Evolutionary conservation across 75 land plant genomes (phyloP).

Genomic region (Sequoiadendron giganteum): DNA sequence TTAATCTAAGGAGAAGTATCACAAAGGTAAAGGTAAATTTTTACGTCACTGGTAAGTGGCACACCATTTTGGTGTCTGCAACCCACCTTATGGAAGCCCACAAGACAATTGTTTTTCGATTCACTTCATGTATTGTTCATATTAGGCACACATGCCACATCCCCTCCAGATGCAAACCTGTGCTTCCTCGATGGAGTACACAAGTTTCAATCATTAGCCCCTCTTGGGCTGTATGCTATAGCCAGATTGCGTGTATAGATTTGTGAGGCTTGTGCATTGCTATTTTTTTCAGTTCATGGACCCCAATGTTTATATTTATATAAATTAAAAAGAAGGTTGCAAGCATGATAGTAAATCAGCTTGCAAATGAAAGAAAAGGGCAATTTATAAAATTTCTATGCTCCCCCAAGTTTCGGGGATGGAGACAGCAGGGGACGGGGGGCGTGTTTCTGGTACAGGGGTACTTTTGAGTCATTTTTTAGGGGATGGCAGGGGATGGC

Average conservation of each 20-base stretch:
- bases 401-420: too few relatives aligned
- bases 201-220: not conserved
- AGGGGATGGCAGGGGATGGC: too few relatives aligned
- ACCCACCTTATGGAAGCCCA: not conserved
- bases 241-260: not conserved
- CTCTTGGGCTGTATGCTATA: not conserved
- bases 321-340: not conserved
- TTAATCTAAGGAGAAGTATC: not conserved
- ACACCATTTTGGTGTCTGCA: not conserved
- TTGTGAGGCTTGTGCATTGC: not conserved
- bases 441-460: too few relatives aligned
- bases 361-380: not conserved
- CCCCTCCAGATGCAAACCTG: too few relatives aligned
- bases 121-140: too few relatives aligned
- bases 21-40: not conserved
- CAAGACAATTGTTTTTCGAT: not conserved
- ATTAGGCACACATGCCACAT: too few relatives aligned
- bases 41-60: not conserved
- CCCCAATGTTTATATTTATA: not conserved
- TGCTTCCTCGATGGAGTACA: not conserved
- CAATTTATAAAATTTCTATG: not conserved
- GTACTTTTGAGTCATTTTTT: too few relatives aligned
- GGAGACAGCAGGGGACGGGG: too few relatives aligned
- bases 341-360: not conserved
- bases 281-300: not conserved